Evolutionary conservation across 371 early-diverging fungal species (phyloP), one percentile per base, ranked within the genome.

Genomic region (Apophysomyces ossiformis): DNA sequence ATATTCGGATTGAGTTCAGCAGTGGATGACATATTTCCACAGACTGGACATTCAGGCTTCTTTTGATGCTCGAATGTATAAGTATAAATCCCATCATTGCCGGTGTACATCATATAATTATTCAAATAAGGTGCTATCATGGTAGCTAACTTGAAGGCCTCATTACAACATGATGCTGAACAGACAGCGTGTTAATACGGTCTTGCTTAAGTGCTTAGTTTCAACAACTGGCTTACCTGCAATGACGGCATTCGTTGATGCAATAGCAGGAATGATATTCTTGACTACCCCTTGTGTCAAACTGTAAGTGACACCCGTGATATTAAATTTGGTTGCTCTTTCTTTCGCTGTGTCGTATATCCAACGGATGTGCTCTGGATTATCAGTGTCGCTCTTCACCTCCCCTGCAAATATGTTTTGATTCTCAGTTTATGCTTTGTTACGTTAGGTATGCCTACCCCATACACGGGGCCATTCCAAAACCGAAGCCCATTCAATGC

Each of bases 201-300:
- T 8, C 5, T 41, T 8, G 41, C 13, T 13, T 8, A 41, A 41
- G 2, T 11, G 13, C 8, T 13, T 41, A n/a, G 57, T 5, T 57
- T 21, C 16, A 11, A 21, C 7, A 21, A 57, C 15, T 26, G 6
- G 7, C 32, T 18, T 69, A 15, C 99, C 99, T 36, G 99, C 97
- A 58, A 99, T 90, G 43, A 99, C 91, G 15, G 99, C 99, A 68
- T 99, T 99, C 5, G 99, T 99, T 0, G 99, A 99, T 32, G 99
- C 99, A 68, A 99, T 98, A 11, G 99, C 99, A 1, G 99, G 99
- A 67, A 99, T 99, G 65, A 99, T 99, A 75, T 96, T 97, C 57
- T 87, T 87, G 6, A 99, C 99, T 15, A 98, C 98, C 11, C 97
- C 98, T 73, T 95, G 95, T 0, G 96, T 93, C 59, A 98, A 84